Evolutionary conservation across 345 rosid genomes (phyloP), one percentile per base, ranked within the genome.

Genomic region (Corchorus olitorius): DNA sequence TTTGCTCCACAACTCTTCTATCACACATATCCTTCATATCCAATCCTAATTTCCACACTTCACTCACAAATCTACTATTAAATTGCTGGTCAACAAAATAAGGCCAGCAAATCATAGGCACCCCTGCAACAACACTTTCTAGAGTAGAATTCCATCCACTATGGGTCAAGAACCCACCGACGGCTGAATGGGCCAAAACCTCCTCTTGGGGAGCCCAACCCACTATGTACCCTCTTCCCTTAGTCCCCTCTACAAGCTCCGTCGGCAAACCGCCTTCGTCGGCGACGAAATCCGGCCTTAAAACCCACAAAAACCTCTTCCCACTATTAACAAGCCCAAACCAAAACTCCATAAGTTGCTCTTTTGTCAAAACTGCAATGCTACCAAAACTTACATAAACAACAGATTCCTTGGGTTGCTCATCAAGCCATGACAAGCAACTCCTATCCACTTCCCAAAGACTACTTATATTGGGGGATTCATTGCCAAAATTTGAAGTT

Each of bases 21-120:
- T 87, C 84, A 68, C 91, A 87, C 1, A 65, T 45, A 59, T 90
- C 94, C 82, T 94, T 92, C 89, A 90, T 86, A 70, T 91, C 93
- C 55, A 89, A 61, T n/a, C 98, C 94, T 0, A 86, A 8, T 63
- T 76, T 86, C 94, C 97, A 94, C 0, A 82, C 88, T 27, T 87
- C 88, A 22, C 90, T 75, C 22, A 84, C 84, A 53, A 81, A 82
- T 78, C 97, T 81, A 9, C 94, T 86, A 49, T 91, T 94, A 55
- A 87, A 37, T 34, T 77, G 81, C 72, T 92, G 97, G 19, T 92
- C 97, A 54, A 83, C 88, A 14, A 81, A 78, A 46, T 61, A 83
- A 16, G 97, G 94, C 90, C 90, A 91, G 27, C 97, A 88, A 39
- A 92, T 80, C 97, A 92, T 91, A 0, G 97, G 97, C 65, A 89